Conservation (phyloP, 75 land plant genomes). For the Pseudotsuga menziesii region DNA sequence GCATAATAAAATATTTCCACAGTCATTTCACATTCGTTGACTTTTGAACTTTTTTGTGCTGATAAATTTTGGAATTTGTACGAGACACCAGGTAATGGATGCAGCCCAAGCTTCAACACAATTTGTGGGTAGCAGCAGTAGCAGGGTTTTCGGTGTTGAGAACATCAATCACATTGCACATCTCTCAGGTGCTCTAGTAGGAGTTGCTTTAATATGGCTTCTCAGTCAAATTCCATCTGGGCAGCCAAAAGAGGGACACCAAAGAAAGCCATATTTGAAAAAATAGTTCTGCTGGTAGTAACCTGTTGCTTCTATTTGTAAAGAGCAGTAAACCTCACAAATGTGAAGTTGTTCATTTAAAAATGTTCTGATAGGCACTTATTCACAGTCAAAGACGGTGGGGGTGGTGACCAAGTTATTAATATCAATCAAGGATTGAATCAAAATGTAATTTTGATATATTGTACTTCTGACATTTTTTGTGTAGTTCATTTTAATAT, state of each 20-base stretch:
- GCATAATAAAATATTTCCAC: not conserved
- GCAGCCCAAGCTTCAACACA: constrained; percentile 90
- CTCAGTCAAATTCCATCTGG: constrained; percentile 61
- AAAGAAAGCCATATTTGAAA: constrained; percentile 3
- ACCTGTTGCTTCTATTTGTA: not conserved
- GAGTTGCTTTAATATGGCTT: constrained; percentile 76
- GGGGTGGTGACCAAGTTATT: not conserved
- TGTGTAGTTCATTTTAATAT: no score
- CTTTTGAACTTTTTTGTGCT: not conserved
- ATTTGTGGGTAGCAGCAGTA: constrained; percentile 26
- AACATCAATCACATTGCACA: constrained; percentile 93
- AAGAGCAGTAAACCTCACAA: not conserved
- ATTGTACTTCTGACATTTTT: not conserved
- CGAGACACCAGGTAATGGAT: constrained; percentile 76
- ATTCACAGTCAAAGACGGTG: not conserved
- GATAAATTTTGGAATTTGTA: constrained; percentile 1
- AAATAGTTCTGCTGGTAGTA: not conserved
- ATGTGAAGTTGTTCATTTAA: not conserved
- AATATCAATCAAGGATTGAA: not conserved
- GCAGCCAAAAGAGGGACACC: not conserved
- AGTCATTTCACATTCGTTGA: not conserved
- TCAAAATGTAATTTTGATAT: not conserved
- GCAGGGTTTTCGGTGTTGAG: constrained; percentile 25
- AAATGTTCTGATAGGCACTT: not conserved
- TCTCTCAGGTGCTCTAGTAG: constrained; percentile 88